Percentiles rank a stretch among this genome's conserved stretches.
These are phyloP conservation scores for Bryum argenteum DNA, from an alignment of 225 moss, liverwort and hornwort species.

Conservation along the genomic window DNA sequence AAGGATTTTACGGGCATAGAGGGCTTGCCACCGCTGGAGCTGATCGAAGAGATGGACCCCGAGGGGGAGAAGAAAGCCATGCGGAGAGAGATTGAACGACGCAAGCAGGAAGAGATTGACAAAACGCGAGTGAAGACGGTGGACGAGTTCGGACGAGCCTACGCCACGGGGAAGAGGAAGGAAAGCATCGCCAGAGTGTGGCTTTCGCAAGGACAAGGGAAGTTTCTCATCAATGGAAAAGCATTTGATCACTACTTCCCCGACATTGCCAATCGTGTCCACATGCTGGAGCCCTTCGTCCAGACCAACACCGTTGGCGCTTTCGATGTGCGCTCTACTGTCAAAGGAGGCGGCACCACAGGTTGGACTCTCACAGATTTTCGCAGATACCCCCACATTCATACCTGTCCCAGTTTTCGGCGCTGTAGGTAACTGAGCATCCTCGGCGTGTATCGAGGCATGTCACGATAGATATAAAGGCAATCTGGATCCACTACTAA, in stretches of 20 bases:
- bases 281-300: conserved; percentile 77
- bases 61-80: conserved; percentile 78
- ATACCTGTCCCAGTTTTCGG: background rate
- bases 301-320: conserved; percentile 74
- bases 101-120: conserved; percentile 75
- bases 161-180: conserved; percentile 89
- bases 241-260: conserved; percentile 84
- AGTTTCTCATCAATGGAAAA: conserved; percentile 69
- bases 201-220: conserved; percentile 75
- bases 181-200: conserved; percentile 81
- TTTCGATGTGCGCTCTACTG: conserved; percentile 83
- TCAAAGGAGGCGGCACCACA: conserved; percentile 86
- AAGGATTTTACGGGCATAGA: conserved; percentile 81
- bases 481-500: background rate
- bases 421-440: background rate
- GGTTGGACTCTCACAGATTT: conserved; percentile 43
- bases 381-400: too few species aligned
- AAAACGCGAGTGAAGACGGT: conserved; percentile 75
- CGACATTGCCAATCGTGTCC: conserved; percentile 78
- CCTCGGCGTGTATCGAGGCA: background rate
- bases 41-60: conserved; percentile 77
- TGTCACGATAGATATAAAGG: background rate
- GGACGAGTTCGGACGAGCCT: conserved; percentile 78
- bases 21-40: conserved; percentile 78
- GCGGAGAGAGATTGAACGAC: conserved; percentile 76